Conservation (phyloP, 164 flowering plant species). For the Chloranthus sessilifolius region DNA sequence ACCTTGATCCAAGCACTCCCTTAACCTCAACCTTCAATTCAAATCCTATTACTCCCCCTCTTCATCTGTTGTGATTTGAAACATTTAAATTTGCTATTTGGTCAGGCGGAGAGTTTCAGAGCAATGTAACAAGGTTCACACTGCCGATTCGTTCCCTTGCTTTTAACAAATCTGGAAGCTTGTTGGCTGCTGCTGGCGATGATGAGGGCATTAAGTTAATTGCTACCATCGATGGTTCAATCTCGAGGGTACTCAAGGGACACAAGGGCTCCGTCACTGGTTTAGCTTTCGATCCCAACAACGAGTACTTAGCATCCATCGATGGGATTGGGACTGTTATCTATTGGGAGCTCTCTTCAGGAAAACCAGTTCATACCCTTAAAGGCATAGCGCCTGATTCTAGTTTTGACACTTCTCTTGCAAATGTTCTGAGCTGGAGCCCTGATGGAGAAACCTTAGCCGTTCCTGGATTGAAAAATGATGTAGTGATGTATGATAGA, state of each 20-base stretch:
- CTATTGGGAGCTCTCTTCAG: slow-evolving; percentile 79
- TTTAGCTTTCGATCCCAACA: slow-evolving; percentile 76
- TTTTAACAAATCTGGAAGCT: slow-evolving; percentile 82
- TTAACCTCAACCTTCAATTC: no score
- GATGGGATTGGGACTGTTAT: slow-evolving; percentile 83
- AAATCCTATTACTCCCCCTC: no score
- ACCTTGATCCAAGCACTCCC: no score
- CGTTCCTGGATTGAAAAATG: slow-evolving; percentile 86
- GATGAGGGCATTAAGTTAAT: slow-evolving; percentile 95
- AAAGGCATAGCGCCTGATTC: slow-evolving; percentile 69
- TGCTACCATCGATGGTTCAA: slow-evolving; percentile 86
- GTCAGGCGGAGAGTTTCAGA: slow-evolving; percentile 90
- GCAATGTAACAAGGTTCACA: slow-evolving; percentile 87
- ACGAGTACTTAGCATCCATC: slow-evolving; percentile 83
- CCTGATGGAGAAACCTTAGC: slow-evolving; percentile 90
- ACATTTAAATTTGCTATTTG: no score
- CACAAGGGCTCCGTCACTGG: slow-evolving; percentile 80
- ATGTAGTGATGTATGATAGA: slow-evolving; percentile 92
- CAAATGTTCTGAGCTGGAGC: slow-evolving; percentile 80
- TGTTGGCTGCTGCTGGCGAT: slow-evolving; percentile 97
- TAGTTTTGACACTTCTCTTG: slow-evolving; percentile 43
- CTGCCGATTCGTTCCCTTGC: slow-evolving; percentile 87
- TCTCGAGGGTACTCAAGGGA: slow-evolving; percentile 90
- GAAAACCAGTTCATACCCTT: slow-evolving; percentile 53
- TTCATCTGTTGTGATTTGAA: no score